Evolutionary conservation across 139 green algal genomes (phyloP).

Genomic region (Haematococcus sp.): DNA sequence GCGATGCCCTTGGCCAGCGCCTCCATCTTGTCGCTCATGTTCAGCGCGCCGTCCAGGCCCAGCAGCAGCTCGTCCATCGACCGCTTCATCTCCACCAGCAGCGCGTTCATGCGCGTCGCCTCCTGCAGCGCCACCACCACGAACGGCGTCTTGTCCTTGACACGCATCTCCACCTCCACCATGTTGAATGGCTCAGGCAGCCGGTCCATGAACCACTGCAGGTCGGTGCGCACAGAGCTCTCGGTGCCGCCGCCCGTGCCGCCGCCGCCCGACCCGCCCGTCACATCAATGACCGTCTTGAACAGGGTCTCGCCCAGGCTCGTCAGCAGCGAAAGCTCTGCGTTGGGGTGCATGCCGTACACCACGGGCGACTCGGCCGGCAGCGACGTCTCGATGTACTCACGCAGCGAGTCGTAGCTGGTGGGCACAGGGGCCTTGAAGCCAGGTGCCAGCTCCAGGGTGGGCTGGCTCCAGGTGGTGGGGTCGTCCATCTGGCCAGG

Average conservation of each 20-base stretch:
- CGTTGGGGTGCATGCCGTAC: constrained; percentile 88
- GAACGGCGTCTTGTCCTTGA: constrained; percentile 82
- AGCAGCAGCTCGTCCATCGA: constrained; percentile 84
- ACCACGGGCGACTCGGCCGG: constrained; percentile 76
- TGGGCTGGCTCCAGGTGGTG: constrained; percentile 48
- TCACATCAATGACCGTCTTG: constrained; percentile 74
- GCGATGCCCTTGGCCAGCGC: constrained; percentile 62
- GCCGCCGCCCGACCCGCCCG: constrained; percentile 56
- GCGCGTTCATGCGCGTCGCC: constrained; percentile 72
- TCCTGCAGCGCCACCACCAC: constrained; percentile 83
- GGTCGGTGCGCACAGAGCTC: constrained; percentile 47
- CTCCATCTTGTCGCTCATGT: constrained; percentile 88
- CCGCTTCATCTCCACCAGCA: constrained; percentile 77
- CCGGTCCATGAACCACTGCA: constrained; percentile 64
- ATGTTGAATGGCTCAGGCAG: constrained; percentile 80
- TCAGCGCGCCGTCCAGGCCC: constrained; percentile 81
- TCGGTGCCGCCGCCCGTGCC: constrained; percentile 49
- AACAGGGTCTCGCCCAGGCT: constrained; percentile 82
- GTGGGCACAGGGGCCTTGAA: constrained; percentile 73
- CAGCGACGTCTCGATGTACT: constrained; percentile 76
- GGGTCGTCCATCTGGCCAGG: constrained; percentile 43
- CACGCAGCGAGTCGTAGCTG: constrained; percentile 60
- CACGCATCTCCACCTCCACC: constrained; percentile 76
- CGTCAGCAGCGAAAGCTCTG: constrained; percentile 79
- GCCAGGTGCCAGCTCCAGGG: constrained; percentile 70